A percentile compares a stretch with the other conserved stretches of the same genome.
Evolutionary conservation across 179 eudicot genomes (phyloP).

Genomic region (Amaranthus tricolor): DNA sequence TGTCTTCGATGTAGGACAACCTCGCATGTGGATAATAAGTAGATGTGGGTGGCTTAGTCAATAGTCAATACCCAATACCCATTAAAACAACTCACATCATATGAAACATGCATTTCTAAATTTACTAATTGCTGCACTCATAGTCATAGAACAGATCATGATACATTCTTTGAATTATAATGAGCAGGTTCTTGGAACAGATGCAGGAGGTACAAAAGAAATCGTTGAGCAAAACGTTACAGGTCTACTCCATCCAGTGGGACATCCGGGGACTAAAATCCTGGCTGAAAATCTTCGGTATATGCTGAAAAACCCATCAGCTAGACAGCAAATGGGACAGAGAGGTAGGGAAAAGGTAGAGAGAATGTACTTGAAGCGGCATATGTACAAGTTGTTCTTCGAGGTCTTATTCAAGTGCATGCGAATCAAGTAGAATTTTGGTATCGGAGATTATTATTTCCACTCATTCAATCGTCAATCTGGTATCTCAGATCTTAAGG

Average conservation of each 20-base stretch:
- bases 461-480: constrained; percentile 11
- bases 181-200: constrained; percentile 85
- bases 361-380: constrained; percentile 82
- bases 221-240: constrained; percentile 79
- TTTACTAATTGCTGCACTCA: too few species aligned
- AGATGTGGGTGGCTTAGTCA: too few species aligned
- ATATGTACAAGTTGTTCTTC: constrained; percentile 75
- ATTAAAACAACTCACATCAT: too few species aligned
- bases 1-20: too few species aligned
- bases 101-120: too few species aligned
- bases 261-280: constrained; percentile 62
- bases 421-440: constrained; percentile 39
- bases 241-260: constrained; percentile 85
- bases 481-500: constrained; percentile 4
- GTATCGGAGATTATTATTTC: neutral
- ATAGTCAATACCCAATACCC: too few species aligned
- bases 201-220: constrained; percentile 92
- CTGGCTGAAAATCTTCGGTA: constrained; percentile 65
- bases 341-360: constrained; percentile 79
- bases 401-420: constrained; percentile 81
- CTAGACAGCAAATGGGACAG: constrained; percentile 70
- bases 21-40: too few species aligned
- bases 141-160: neutral
- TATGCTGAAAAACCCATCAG: constrained; percentile 63
- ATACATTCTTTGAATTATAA: constrained; percentile 12